These are phyloP conservation scores for Sordariomycetes sp. DNA, from an alignment of 2,329 filamentous ascomycete species.

Conservation along the genomic window DNA sequence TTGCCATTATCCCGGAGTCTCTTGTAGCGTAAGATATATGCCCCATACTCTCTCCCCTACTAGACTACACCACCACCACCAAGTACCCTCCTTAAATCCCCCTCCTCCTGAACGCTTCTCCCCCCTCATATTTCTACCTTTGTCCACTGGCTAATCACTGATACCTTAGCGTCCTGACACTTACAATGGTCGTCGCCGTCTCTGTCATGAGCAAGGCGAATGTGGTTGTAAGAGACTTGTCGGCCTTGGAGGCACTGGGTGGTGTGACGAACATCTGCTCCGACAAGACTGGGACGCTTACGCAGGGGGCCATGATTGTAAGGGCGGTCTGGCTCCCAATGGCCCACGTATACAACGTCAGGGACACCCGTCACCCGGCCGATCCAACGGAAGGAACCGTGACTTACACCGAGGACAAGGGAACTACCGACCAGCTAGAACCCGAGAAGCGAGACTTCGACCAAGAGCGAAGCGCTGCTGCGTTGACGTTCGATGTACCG, in stretches of 20 bases:
- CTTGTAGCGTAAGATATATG: constrained; percentile 42
- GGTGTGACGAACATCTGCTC: constrained; percentile 65
- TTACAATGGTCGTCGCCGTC: constrained; percentile 57
- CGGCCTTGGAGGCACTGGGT: constrained; percentile 57
- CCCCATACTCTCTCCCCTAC: neutral
- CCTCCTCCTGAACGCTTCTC: neutral
- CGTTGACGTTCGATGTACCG: constrained; percentile 52
- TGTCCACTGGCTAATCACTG: neutral
- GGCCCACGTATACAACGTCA: constrained; percentile 46
- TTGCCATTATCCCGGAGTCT: constrained; percentile 54
- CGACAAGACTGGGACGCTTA: constrained; percentile 62
- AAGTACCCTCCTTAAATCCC: too few relatives aligned
- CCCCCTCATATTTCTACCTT: neutral
- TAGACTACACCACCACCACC: too few relatives aligned
- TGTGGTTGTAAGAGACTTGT: constrained; percentile 55
- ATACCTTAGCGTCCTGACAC: constrained; percentile 44
- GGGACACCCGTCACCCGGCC: constrained; percentile 47
- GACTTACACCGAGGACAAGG: constrained; percentile 22
- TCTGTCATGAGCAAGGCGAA: constrained; percentile 55
- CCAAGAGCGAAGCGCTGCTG: constrained; percentile 47
- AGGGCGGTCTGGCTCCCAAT: constrained; percentile 55
- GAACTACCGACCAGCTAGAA: constrained; percentile 13
- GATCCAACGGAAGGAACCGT: constrained; percentile 50
- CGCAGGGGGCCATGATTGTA: constrained; percentile 60
- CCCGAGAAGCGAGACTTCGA: constrained; percentile 42